Percentiles rank a stretch among this genome's conserved stretches.
These are phyloP conservation scores for Kwoniella bestiolae DNA, from an alignment of 768 basidiomycete species.

Conservation along the genomic window DNA sequence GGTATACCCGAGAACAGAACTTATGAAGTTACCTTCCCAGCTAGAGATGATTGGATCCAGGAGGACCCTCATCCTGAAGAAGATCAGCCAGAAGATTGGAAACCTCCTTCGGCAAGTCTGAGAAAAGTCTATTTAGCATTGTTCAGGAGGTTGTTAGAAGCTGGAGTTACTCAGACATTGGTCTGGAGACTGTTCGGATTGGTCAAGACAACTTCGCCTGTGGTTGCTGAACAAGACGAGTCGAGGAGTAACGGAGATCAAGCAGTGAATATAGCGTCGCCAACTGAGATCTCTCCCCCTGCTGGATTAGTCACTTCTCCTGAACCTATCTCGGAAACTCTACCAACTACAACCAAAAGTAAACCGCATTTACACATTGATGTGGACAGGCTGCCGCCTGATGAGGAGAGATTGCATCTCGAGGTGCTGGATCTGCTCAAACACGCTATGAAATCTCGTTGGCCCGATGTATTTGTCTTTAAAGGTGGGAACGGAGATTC, in stretches of 20 bases:
- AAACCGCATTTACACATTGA: slow-evolving; percentile 17
- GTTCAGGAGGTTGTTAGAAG: slow-evolving; percentile 44
- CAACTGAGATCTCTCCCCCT: background rate
- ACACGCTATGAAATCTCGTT: slow-evolving; percentile 48
- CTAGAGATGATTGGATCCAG: slow-evolving; percentile 32
- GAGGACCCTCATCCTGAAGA: slow-evolving; percentile 9
- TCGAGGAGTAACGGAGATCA: background rate
- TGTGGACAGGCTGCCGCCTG: slow-evolving; percentile 4
- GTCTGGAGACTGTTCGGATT: slow-evolving; percentile 48
- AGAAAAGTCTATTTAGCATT: slow-evolving; percentile 39
- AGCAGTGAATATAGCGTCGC: background rate
- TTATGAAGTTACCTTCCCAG: slow-evolving; percentile 46
- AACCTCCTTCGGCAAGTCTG: slow-evolving; percentile 24
- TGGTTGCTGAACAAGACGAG: slow-evolving; percentile 1
- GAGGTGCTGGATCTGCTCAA: slow-evolving; percentile 53
- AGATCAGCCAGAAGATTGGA: slow-evolving; percentile 27
- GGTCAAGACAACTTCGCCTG: slow-evolving; percentile 21
- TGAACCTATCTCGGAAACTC: slow-evolving; percentile 1
- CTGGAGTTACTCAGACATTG: slow-evolving; percentile 42
- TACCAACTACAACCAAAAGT: background rate
- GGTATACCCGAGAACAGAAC: slow-evolving; percentile 25
- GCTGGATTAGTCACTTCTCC: slow-evolving; percentile 2
- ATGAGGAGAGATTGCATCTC: slow-evolving; percentile 34
- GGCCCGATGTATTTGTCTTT: slow-evolving; percentile 52
- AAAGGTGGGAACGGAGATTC: slow-evolving; percentile 23